Conservation (phyloP, 805 yeast species). For the Limtongia smithiae region DNA sequence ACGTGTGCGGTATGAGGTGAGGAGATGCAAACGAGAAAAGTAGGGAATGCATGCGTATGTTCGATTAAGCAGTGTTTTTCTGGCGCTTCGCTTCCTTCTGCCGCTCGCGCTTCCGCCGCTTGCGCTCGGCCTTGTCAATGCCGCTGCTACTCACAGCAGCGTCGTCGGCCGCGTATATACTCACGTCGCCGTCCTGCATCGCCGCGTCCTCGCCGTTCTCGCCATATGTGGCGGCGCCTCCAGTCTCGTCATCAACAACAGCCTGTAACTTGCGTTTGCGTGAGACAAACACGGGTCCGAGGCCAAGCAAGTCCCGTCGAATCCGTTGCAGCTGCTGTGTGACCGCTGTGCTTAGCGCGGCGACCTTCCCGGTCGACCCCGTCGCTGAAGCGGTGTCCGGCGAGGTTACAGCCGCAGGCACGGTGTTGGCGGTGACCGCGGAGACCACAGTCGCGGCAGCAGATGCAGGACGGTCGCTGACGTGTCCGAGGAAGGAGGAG, state of each 20-base stretch:
- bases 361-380: not conserved
- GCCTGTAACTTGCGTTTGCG: slow-evolving; percentile 23
- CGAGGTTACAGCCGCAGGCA: not conserved
- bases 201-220: slow-evolving; percentile 1
- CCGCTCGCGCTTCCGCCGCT: slow-evolving; percentile 24
- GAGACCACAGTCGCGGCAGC: too few relatives aligned
- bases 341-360: slow-evolving; percentile 41
- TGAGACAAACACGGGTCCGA: slow-evolving; percentile 62
- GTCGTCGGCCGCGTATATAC: not conserved
- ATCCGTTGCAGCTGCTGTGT: slow-evolving; percentile 65
- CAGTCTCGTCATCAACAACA: not conserved
- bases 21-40: too few relatives aligned
- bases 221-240: not conserved
- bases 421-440: not conserved
- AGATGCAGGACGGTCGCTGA: slow-evolving; percentile 35
- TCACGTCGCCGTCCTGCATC: not conserved
- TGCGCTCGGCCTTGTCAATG: slow-evolving; percentile 25
- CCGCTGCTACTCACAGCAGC: slow-evolving; percentile 3
- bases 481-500: slow-evolving; percentile 34
- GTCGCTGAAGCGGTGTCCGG: not conserved
- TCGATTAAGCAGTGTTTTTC: slow-evolving; percentile 5
- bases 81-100: slow-evolving; percentile 20
- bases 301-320: slow-evolving; percentile 74
- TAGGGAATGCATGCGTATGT: too few relatives aligned
- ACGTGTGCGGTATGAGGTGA: too few relatives aligned